Evolutionary conservation across 768 basidiomycete genomes (phyloP), one percentile per base, ranked within the genome.

Genomic region (Boletus tomentosulus): DNA sequence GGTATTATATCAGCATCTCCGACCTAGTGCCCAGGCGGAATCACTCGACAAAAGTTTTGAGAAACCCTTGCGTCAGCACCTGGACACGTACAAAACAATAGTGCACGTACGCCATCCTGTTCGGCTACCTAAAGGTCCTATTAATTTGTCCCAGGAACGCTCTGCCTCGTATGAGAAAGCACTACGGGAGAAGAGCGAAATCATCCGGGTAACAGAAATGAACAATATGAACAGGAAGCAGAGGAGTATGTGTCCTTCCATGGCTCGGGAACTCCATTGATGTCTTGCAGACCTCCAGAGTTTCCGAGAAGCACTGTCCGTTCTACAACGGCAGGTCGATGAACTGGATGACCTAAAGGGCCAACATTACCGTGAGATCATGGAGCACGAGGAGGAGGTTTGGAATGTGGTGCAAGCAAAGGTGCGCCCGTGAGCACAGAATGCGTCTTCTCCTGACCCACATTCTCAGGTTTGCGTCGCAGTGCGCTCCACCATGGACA

Each of bases 321-420:
- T 92, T 13, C 73, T 96, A 39, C 94, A 96, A 61, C 77, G 84
- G 38, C 92, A 96, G 69, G 92, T 98, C 0, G 92, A 96, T 61
- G 93, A 93, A 55, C 76, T 97, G 3, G 94, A 98, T 70, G 83
- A 83, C 50, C 74, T 98, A 52, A 96, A 95, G 65, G 81, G 76
- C 8, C 77, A 80, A 7, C 92, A 98, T 72, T 95, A 98, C 63
- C 81, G 86, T 58, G 86, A 92, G 62, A 92, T 96, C 50, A 73
- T 93, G 47, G 89, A 91, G 54, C 93, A 94, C 61, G 94, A 97
- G 72, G 92, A 95, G 61, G 86, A 96, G 69, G 87, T 92, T n/a
- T 98, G 95, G 95, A 85, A 94, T 62, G 82, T 84, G 13, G 91
- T 96, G 6, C 85, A 95, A 66, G 82, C 78, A 57, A 96, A 95